phyloP scores from a whole-genome alignment of 2,329 filamentous ascomycete species.

The Paracorniculantispora psalliotae region DNA sequence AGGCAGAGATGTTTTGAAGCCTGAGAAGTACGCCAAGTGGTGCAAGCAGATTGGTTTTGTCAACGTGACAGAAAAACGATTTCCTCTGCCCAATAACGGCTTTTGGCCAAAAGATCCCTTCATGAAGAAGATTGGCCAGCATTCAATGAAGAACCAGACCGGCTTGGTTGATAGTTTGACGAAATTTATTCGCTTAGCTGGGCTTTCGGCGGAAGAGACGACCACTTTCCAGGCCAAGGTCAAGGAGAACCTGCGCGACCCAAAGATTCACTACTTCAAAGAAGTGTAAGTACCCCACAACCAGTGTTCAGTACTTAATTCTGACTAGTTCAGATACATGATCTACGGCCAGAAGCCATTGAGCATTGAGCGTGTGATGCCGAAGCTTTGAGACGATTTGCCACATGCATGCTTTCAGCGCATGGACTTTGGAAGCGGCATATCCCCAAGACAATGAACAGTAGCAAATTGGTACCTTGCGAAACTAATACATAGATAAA shows the following conservation, averaged over 20 bases:
- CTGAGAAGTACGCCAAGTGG: not conserved
- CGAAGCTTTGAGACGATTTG: too few species aligned
- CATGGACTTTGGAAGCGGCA: too few species aligned
- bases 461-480: too few species aligned
- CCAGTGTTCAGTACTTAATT: not conserved
- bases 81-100: not conserved
- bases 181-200: not conserved
- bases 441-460: too few species aligned
- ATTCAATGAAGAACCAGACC: not conserved
- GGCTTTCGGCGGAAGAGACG: not conserved
- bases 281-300: not conserved
- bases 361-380: too few species aligned
- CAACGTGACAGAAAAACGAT: not conserved
- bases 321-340: not conserved
- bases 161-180: not conserved
- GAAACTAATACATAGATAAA: too few species aligned
- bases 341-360: not conserved
- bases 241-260: not conserved
- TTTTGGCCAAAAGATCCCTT: not conserved
- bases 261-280: not conserved
- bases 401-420: too few species aligned
- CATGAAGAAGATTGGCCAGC: not conserved
- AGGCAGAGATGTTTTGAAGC: not conserved
- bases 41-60: not conserved
- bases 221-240: not conserved